These are phyloP conservation scores for Rhizopogon vulgaris DNA, from an alignment of 768 basidiomycete species.

Conservation along the genomic window DNA sequence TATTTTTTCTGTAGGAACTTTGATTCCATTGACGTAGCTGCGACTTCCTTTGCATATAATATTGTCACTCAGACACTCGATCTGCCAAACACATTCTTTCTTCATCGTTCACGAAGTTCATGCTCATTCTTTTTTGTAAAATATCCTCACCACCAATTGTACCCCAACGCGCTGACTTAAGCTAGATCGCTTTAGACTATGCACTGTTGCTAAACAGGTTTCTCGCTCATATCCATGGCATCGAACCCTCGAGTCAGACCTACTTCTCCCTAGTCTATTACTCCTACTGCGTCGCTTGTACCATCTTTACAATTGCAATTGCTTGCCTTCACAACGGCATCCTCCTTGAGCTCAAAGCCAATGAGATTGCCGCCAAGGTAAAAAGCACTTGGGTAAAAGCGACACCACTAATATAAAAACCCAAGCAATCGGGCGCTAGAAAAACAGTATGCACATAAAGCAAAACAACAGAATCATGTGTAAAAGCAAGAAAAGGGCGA, in stretches of 20 bases:
- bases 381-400: neutral
- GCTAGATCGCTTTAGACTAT: too few relatives aligned
- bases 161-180: too few relatives aligned
- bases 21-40: neutral
- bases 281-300: neutral
- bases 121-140: too few relatives aligned
- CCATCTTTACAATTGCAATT: neutral
- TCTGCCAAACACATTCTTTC: too few relatives aligned
- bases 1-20: conserved; percentile 5
- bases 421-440: neutral
- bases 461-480: neutral
- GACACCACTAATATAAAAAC: neutral
- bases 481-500: neutral
- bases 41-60: neutral
- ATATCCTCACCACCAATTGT: too few relatives aligned
- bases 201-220: too few relatives aligned
- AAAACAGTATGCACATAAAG: neutral
- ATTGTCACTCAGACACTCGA: too few relatives aligned
- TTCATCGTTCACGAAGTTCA: too few relatives aligned
- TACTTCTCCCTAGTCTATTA: too few relatives aligned
- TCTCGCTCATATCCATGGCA: too few relatives aligned
- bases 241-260: too few relatives aligned
- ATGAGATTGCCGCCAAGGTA: neutral
- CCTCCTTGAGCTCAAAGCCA: neutral
- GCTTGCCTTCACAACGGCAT: neutral